Evolutionary conservation across 73 alveolate species (phyloP).

Genomic region (Paramecium bursaria): DNA sequence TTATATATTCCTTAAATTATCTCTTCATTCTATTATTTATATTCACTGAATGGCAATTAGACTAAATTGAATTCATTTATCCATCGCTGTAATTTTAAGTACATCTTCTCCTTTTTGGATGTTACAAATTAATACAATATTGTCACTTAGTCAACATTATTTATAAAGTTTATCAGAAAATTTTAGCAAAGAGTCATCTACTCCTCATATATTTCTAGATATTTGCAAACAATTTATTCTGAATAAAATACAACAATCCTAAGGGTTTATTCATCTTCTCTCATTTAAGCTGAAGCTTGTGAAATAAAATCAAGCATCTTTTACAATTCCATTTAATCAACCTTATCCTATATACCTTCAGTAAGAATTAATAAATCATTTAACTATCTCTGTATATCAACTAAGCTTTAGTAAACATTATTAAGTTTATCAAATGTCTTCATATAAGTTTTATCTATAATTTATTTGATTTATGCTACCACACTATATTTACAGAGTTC

Average conservation of each 20-base stretch:
- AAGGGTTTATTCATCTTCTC: background rate
- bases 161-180: slow-evolving; percentile 6
- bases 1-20: slow-evolving; percentile 37
- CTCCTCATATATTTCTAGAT: slow-evolving; percentile 40
- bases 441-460: slow-evolving; percentile 26
- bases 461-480: slow-evolving; percentile 10
- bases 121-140: slow-evolving; percentile 31
- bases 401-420: background rate
- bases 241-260: slow-evolving; percentile 24
- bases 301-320: slow-evolving; percentile 44
- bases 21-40: slow-evolving; percentile 8
- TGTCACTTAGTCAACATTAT: slow-evolving; percentile 17
- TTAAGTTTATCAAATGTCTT: background rate
- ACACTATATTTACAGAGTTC: slow-evolving; percentile 49
- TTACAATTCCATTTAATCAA: background rate
- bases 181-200: background rate
- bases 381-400: background rate
- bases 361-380: slow-evolving; percentile 31
- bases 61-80: slow-evolving; percentile 24
- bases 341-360: slow-evolving; percentile 14
- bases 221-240: slow-evolving; percentile 19
- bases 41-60: slow-evolving; percentile 5
- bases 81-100: background rate
- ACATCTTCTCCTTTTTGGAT: slow-evolving; percentile 2
- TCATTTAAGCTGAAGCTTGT: background rate